phyloP scores from a whole-genome alignment of 2,329 filamentous ascomycete species.

The Fusarium ramigenum region DNA sequence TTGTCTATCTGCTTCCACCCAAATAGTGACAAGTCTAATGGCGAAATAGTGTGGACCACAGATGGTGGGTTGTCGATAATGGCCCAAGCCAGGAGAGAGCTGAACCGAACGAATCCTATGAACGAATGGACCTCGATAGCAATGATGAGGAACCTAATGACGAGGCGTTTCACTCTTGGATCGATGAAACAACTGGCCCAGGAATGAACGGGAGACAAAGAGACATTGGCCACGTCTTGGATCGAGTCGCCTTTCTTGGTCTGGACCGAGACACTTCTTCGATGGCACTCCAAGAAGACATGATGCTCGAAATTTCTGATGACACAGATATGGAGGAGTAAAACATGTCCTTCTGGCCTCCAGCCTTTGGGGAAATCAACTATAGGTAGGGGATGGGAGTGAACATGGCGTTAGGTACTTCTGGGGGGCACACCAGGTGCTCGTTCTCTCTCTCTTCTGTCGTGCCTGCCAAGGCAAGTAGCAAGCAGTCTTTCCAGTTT shows the following conservation, averaged over 20 bases:
- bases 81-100: background rate
- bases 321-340: background rate
- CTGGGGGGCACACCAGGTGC: background rate
- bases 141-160: background rate
- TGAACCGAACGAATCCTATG: background rate
- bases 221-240: background rate
- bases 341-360: background rate
- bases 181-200: background rate
- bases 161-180: background rate
- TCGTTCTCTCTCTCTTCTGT: background rate
- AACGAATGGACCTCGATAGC: background rate
- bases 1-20: background rate
- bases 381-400: background rate
- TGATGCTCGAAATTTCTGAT: background rate
- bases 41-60: background rate
- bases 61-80: no score
- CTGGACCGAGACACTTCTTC: background rate
- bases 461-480: background rate
- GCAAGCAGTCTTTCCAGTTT: background rate
- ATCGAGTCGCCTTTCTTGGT: background rate
- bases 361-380: background rate
- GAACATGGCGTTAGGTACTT: background rate
- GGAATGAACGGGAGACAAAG: background rate
- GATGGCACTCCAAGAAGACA: background rate
- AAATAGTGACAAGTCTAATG: background rate